A percentile compares a stretch with the other conserved stretches of the same genome.
These are phyloP conservation scores for Clonostachys byssicola DNA, from an alignment of 2,329 filamentous ascomycete species.

Conservation along the genomic window DNA sequence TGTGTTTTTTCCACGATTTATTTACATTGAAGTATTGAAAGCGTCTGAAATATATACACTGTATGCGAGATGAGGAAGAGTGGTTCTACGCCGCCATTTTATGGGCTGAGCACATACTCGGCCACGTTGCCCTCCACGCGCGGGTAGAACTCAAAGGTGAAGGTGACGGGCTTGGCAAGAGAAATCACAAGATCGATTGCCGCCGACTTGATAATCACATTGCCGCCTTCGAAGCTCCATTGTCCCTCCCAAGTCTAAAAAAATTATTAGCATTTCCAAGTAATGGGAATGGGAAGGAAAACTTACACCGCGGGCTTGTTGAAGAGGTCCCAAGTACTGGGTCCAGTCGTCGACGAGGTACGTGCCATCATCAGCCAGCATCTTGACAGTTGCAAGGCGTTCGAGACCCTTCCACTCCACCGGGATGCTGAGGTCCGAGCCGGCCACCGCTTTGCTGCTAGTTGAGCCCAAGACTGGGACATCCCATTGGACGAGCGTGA, in stretches of 20 bases:
- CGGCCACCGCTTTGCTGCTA: constrained; percentile 1
- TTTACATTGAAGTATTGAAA: too few species aligned
- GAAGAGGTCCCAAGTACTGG: constrained; percentile 42
- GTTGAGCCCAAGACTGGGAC: constrained; percentile 26
- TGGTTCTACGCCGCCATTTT: not conserved
- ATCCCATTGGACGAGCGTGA: constrained; percentile 50
- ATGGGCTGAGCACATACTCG: constrained; percentile 25
- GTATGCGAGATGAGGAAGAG: too few species aligned
- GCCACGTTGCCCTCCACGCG: constrained; percentile 40
- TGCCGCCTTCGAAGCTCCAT: constrained; percentile 42
- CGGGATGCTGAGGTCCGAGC: constrained; percentile 3
- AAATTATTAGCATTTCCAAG: not conserved
- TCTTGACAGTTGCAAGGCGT: constrained; percentile 3
- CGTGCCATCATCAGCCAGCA: constrained; percentile 28
- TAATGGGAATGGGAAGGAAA: not conserved
- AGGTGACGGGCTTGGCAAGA: constrained; percentile 34
- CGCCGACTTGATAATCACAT: constrained; percentile 38
- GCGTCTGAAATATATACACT: too few species aligned
- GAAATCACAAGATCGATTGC: constrained; percentile 40
- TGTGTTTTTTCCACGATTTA: too few species aligned
- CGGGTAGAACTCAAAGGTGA: constrained; percentile 53
- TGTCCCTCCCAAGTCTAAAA: constrained; percentile 39
- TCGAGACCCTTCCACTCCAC: constrained; percentile 4
- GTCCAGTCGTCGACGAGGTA: constrained; percentile 55
- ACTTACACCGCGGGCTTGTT: constrained; percentile 36